Base-by-base conservation (phyloP, 331 rosid species). In the Spiraea crenata region DNA sequence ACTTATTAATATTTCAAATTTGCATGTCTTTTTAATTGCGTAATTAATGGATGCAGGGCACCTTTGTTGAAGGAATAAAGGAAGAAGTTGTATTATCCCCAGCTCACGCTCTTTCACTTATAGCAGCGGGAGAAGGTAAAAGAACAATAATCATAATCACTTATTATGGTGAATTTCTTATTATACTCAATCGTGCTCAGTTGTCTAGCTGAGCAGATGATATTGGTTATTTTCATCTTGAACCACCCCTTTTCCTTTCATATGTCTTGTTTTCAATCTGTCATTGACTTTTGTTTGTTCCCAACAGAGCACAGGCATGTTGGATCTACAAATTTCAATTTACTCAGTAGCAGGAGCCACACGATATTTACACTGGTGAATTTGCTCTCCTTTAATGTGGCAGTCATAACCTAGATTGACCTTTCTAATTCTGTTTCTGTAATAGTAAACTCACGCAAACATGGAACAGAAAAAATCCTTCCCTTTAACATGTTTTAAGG, bases 31-130 rank as follows among this genome's bases (percentile, higher is more conserved):
- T 61, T 69, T 70, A 63, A 77, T 54, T 67, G 60, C 65, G 72
- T 74, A 71, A 75, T 77, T 79, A 56, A 62, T 78, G 78, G 50
- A 7, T 76, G 82, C 65, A 95, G 99, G 99, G 99, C 5, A 92
- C 96, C 55, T 95, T 82, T 84, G 96, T 95, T 57, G 98, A 95
- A 84, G 99, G 99, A 78, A 80, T 91, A 71, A 95, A 95, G 81
- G 99, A 95, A 85, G 99, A 95, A 80, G 99, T 95, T 78, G 99
- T 95, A 10, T 84, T 95, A 47, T 95, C 99, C 82, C 99, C 99
- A 57, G 99, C 99, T 85, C 99, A 95, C 56, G 98, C 96, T 48
- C 89, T 95, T 72, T 95, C 99, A 44, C 93, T 95, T 52, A 95
- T 95, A 76, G 99, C 99, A 25, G 96, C 99, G 62, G 99, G 99